Percentiles rank a stretch among this genome's conserved stretches.
Conservation (phyloP, 2,329 filamentous ascomycete genomes). For the Sclerotinia nivalis region DNA sequence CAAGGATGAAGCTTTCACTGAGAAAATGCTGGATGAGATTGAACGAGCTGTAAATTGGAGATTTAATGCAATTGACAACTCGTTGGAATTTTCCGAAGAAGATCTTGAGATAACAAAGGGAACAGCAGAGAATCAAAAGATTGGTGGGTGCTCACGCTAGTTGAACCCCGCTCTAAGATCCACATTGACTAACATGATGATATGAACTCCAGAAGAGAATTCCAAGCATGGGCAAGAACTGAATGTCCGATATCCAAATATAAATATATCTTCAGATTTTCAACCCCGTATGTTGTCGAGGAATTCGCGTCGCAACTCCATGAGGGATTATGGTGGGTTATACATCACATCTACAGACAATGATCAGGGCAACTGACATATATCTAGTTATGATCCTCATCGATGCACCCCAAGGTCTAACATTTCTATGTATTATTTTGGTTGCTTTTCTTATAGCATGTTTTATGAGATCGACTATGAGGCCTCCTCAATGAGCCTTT, state of each 20-base stretch:
- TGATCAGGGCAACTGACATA: not conserved
- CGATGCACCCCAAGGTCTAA: not conserved
- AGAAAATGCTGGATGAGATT: not conserved
- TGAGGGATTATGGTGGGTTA: not conserved
- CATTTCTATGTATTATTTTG: not conserved
- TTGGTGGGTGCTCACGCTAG: not conserved
- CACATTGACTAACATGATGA: not conserved
- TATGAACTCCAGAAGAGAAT: not conserved
- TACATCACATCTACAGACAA: not conserved
- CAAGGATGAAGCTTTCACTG: not conserved
- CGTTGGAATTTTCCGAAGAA: not conserved
- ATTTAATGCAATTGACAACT: not conserved
- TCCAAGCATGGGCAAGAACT: not conserved
- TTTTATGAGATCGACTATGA: not conserved
- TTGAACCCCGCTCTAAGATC: not conserved
- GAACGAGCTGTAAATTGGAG: not conserved
- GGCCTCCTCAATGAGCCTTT: not conserved
- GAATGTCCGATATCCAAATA: not conserved
- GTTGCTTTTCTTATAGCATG: not conserved
- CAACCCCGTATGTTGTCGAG: not conserved
- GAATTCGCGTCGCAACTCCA: not conserved
- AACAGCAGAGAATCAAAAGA: not conserved
- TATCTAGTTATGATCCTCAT: conserved; percentile 2
- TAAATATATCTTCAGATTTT: not conserved
- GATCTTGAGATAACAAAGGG: not conserved